Conservation (phyloP, 768 basidiomycete species). For the Rhizopogon vinicolor region DNA sequence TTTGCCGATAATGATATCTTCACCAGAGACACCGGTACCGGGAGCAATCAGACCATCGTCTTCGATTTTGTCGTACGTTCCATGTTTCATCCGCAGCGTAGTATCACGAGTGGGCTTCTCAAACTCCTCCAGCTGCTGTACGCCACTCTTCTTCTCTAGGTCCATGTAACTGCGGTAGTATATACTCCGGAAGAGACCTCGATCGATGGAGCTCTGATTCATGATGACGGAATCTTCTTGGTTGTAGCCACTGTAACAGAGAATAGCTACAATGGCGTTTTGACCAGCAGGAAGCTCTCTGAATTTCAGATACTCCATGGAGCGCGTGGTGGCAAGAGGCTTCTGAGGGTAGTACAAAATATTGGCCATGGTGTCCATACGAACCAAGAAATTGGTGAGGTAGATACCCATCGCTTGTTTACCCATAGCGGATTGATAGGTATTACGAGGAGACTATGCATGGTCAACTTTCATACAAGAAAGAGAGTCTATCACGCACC, state of each 20-base stretch:
- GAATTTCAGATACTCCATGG: constrained; percentile 99
- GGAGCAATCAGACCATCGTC: constrained; percentile 95
- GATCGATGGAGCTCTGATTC: constrained; percentile 98
- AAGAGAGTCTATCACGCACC: constrained; percentile 39
- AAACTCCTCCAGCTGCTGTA: constrained; percentile 91
- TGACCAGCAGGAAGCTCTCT: constrained; percentile 98
- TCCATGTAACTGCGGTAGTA: constrained; percentile 99
- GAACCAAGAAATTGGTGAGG: constrained; percentile 95
- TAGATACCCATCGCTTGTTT: constrained; percentile 99
- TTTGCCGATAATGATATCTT: constrained; percentile 99
- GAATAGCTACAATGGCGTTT: constrained; percentile 96
- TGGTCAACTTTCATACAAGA: constrained; percentile 1
- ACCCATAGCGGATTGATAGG: constrained; percentile 99
- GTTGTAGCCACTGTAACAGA: constrained; percentile 99
- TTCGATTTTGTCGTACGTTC: constrained; percentile 97
- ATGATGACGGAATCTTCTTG: constrained; percentile 99
- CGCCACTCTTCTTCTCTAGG: constrained; percentile 93
- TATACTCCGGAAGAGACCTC: constrained; percentile 96
- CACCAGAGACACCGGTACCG: constrained; percentile 90
- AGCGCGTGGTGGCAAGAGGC: constrained; percentile 95
- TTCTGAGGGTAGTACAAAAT: constrained; percentile 99
- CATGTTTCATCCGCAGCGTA: constrained; percentile 95
- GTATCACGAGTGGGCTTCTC: constrained; percentile 93
- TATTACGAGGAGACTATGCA: constrained; percentile 93
- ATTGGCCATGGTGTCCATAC: constrained; percentile 99